These are phyloP conservation scores for Aspergillus sparsus DNA, from an alignment of 495 filamentous ascomycete genomes.

Conservation along the genomic window DNA sequence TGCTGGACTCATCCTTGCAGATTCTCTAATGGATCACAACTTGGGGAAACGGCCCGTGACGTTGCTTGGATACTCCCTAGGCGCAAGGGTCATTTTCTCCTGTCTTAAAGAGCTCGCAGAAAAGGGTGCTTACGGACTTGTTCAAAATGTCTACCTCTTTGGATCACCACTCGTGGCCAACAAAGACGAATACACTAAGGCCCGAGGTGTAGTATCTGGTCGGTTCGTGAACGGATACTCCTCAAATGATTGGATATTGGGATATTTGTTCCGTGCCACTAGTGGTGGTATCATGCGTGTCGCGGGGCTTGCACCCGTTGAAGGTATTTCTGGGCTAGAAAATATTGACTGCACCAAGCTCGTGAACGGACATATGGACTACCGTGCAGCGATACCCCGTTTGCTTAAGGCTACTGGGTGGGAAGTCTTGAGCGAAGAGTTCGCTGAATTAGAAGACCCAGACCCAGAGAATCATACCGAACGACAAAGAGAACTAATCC, in stretches of 20 bases:
- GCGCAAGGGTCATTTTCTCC: slow-evolving; percentile 88
- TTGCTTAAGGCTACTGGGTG: slow-evolving; percentile 84
- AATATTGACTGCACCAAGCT: slow-evolving; percentile 85
- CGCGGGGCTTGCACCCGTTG: slow-evolving; percentile 81
- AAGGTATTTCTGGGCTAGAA: slow-evolving; percentile 77
- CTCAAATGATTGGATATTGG: slow-evolving; percentile 95
- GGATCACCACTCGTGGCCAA: slow-evolving; percentile 90
- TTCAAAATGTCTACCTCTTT: slow-evolving; percentile 96
- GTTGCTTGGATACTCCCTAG: slow-evolving; percentile 94
- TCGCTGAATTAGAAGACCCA: slow-evolving; percentile 95
- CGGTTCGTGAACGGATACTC: slow-evolving; percentile 95
- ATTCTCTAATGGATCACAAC: slow-evolving; percentile 90
- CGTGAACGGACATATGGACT: slow-evolving; percentile 95
- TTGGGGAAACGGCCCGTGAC: slow-evolving; percentile 90
- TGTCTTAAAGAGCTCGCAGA: slow-evolving; percentile 85
- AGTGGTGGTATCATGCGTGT: slow-evolving; percentile 89
- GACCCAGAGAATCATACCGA: slow-evolving; percentile 91
- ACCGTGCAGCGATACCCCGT: slow-evolving; percentile 86
- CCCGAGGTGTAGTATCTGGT: slow-evolving; percentile 78
- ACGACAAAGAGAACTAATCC: slow-evolving; percentile 89
- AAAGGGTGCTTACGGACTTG: slow-evolving; percentile 83
- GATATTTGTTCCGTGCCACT: slow-evolving; percentile 95
- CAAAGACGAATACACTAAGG: slow-evolving; percentile 84
- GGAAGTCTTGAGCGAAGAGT: slow-evolving; percentile 89
- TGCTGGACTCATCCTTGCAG: slow-evolving; percentile 91